Evolutionary conservation across 208 protist genomes (phyloP).

Genomic region (Acanthamoeba lugdunensis): DNA sequence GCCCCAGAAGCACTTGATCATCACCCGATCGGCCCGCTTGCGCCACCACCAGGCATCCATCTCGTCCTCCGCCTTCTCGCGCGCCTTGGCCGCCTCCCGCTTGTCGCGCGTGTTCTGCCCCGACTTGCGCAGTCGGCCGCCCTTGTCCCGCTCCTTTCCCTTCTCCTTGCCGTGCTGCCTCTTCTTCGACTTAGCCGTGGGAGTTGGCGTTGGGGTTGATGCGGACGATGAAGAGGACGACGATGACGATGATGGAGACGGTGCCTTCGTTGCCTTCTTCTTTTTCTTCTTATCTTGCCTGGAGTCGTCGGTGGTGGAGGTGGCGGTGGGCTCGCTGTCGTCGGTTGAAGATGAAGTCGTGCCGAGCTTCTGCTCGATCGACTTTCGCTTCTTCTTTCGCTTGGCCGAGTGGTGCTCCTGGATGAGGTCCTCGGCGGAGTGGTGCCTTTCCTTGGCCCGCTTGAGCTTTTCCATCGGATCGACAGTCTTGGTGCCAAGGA

Average conservation of each 20-base stretch:
- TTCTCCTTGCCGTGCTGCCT: background rate
- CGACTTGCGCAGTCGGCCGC: background rate
- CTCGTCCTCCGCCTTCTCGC: background rate
- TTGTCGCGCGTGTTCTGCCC: background rate
- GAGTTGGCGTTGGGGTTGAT: no score
- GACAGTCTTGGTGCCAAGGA: no score
- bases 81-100: background rate
- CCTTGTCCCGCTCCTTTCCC: background rate
- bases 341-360: no score
- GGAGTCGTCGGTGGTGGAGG: background rate
- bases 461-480: background rate
- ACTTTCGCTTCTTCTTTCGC: no score
- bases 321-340: no score
- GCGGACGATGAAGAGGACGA: no score
- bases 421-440: background rate
- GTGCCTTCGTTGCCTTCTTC: constrained; percentile 8
- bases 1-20: constrained; percentile 23
- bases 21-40: background rate
- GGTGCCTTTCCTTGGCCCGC: background rate
- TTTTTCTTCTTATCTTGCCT: constrained; percentile 1
- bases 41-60: constrained; percentile 24
- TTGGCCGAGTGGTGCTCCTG: no score
- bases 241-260: background rate
- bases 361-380: no score
- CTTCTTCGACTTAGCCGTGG: background rate